phyloP scores from a whole-genome alignment of 2,329 filamentous ascomycete species.

The Geosmithia morbida region DNA sequence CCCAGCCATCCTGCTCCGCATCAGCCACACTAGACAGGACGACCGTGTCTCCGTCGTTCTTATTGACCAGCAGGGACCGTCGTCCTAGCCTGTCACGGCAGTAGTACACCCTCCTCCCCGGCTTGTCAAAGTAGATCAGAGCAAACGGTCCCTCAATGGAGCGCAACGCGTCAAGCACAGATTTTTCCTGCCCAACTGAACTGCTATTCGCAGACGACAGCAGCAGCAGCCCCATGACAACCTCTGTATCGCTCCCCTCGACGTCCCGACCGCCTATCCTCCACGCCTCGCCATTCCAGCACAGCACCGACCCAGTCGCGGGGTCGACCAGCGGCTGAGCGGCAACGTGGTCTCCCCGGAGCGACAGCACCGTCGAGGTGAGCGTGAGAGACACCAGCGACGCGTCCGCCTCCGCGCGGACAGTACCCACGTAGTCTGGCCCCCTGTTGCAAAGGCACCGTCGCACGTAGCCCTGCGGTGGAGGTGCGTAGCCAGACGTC shows the following conservation, averaged over 20 bases:
- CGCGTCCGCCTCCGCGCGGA: conserved; percentile 11
- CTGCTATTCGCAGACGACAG: conserved; percentile 19
- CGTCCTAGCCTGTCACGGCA: conserved; percentile 79
- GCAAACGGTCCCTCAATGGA: conserved; percentile 73
- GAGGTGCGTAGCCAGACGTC: conserved; percentile 1
- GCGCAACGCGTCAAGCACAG: conserved; percentile 38
- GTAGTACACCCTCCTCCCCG: conserved; percentile 53
- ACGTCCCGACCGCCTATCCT: conserved; percentile 44
- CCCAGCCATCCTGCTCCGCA: conserved; percentile 38
- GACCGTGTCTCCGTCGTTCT: conserved; percentile 25
- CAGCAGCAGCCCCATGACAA: conserved; percentile 51
- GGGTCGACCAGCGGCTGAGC: conserved; percentile 56
- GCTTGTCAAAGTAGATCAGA: conserved; percentile 67
- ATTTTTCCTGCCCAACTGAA: conserved; percentile 10
- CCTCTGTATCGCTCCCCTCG: conserved; percentile 52
- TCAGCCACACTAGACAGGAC: conserved; percentile 60
- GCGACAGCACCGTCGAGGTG: conserved; percentile 73
- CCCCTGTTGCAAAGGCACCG: conserved; percentile 38
- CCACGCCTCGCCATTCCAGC: conserved; percentile 99
- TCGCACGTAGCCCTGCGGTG: conserved; percentile 20
- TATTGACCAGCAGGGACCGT: conserved; percentile 54
- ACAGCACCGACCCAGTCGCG: conserved; percentile 50
- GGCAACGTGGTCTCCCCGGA: conserved; percentile 62
- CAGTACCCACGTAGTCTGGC: conserved; percentile 40
- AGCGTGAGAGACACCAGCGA: conserved; percentile 39